Evolutionary conservation across 2,329 filamentous ascomycete species (phyloP), one percentile per base, ranked within the genome.

Genomic region (Helicocarpus griseus): DNA sequence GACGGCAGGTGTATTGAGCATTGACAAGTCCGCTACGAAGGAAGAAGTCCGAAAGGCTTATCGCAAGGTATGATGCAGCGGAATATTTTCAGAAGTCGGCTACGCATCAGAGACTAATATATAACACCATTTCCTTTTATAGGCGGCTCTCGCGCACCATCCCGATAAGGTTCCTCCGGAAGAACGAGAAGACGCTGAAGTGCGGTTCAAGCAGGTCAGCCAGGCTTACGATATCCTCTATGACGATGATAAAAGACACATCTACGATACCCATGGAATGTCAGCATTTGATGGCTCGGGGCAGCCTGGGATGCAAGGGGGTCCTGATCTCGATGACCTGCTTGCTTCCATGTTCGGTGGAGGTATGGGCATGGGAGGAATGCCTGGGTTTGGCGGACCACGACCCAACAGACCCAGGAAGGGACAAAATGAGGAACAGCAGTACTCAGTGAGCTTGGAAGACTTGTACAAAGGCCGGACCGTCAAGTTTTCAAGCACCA

Each of bases 391-490:
- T 58, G 71, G 70, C 14, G 73, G 71, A 46, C 66, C 63, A 31
- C 76, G 78, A 2, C 80, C 81, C 9, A 75, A 75, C 58, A 76
- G 78, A 58, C 83, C 83, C 22, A 54, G 49, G 35, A 58, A 54
- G 29, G 56, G 54, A 5, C 50, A 53, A 22, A 55, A 56, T 39
- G 56, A 58, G 33, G 56, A 55, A 19, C 53, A 58, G 24, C 28
- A 49, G 14, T 97, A 98, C 72, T 84, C 89, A 66, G 87, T 97
- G 53, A 86, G 83, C 2, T 73, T 98, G 54, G 93, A 97, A 68
- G 93, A 98, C 70, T 77, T 98, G 29, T 98, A 97, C 79, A 96
- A 95, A 73, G 93, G 93, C 63, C 96, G 97, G 77, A 96, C 93
- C 0, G 93, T 95, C 65, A 93, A 94, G 73, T 96, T 98, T 68